Evolutionary conservation across 192 early-diverging fungal genomes (phyloP).

Genomic region (Paraglomus brasilianum): DNA sequence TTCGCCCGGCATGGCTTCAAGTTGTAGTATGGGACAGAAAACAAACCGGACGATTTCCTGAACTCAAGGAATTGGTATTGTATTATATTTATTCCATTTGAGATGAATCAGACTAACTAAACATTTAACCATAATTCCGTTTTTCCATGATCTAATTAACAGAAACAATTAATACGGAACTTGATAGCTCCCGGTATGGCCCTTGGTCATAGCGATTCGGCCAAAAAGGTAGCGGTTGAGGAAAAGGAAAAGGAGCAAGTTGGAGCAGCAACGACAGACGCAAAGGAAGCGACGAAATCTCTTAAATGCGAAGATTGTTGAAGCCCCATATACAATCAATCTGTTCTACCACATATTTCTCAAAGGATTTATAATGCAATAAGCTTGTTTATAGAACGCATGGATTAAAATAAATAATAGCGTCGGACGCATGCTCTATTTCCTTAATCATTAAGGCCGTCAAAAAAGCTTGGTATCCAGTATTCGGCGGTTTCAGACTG

Average conservation of each 20-base stretch:
- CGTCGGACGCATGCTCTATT: too few relatives aligned
- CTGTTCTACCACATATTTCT: too few relatives aligned
- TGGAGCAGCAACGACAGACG: too few relatives aligned
- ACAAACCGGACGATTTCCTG: slow-evolving; percentile 63
- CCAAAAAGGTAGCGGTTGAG: not conserved
- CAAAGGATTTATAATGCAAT: too few relatives aligned
- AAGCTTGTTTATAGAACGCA: too few relatives aligned
- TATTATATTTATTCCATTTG: slow-evolving; percentile 1
- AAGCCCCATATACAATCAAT: too few relatives aligned
- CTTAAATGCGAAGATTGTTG: too few relatives aligned
- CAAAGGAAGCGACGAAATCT: too few relatives aligned
- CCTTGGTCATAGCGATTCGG: slow-evolving; percentile 64
- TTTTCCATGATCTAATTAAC: not conserved
- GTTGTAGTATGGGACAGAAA: slow-evolving; percentile 65
- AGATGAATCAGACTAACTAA: not conserved
- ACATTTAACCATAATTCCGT: not conserved
- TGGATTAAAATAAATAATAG: too few relatives aligned
- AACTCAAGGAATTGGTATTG: slow-evolving; percentile 71
- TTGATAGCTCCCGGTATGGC: slow-evolving; percentile 61
- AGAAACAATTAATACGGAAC: slow-evolving; percentile 67
- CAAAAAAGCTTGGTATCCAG: slow-evolving; percentile 62
- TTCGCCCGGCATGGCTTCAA: slow-evolving; percentile 30
- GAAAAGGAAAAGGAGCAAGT: too few relatives aligned
- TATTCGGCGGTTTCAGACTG: slow-evolving; percentile 53
- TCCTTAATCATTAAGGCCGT: slow-evolving; percentile 31